Evolutionary conservation across 176 grass and related monocot species (phyloP).

Genomic region (Carex parvula): DNA sequence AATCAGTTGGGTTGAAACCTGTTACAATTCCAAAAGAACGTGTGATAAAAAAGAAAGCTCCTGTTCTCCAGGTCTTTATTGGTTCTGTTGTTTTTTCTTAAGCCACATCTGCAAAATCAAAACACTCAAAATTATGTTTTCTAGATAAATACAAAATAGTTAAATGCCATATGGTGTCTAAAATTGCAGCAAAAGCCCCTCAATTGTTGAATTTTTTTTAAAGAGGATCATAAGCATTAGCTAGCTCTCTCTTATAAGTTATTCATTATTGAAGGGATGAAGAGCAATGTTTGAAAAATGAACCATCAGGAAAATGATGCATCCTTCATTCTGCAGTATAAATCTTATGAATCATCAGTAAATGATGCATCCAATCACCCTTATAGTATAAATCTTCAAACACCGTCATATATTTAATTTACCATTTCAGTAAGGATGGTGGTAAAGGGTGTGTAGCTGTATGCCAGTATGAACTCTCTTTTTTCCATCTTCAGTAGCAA

Average conservation of each 20-base stretch:
- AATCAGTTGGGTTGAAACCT: constrained; percentile 82
- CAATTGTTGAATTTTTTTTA: neutral
- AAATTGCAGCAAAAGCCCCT: neutral
- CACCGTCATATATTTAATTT: neutral
- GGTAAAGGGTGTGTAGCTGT: neutral
- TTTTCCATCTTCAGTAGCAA: neutral
- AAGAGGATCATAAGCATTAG: neutral
- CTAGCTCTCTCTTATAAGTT: neutral
- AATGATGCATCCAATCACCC: neutral
- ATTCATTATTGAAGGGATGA: neutral
- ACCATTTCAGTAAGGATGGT: neutral
- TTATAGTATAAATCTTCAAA: neutral
- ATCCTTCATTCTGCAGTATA: neutral
- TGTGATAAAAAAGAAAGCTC: constrained; percentile 85
- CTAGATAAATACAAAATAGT: neutral
- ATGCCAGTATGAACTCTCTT: neutral
- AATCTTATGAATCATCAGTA: neutral
- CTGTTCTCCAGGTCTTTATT: constrained; percentile 61
- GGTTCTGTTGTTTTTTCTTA: neutral
- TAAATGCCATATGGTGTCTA: neutral
- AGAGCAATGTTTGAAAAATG: neutral
- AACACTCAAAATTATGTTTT: neutral
- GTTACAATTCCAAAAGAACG: constrained; percentile 57
- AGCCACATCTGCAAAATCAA: neutral
- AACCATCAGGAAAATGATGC: neutral